A percentile compares a stretch with the other conserved stretches of the same genome.
These are phyloP conservation scores for Myrica gale DNA, from an alignment of 306 rosid genomes.

Conservation along the genomic window DNA sequence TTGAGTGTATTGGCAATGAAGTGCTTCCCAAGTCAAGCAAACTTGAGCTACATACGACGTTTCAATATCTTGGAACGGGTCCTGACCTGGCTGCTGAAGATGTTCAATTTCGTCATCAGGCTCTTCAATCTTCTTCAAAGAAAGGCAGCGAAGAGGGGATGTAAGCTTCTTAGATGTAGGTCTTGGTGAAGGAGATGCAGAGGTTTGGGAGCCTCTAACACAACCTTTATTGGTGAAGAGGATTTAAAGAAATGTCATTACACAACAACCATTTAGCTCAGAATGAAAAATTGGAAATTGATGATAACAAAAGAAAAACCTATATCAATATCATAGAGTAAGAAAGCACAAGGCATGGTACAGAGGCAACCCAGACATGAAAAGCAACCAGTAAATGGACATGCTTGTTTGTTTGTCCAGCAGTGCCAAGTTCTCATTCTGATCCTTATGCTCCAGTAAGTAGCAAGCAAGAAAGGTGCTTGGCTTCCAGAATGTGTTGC, in stretches of 20 bases:
- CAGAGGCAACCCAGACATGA: not conserved
- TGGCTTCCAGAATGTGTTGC: not conserved
- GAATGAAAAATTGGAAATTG: conserved; percentile 12
- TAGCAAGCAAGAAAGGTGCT: not conserved
- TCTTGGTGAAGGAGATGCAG: conserved; percentile 69
- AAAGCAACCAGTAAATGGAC: conserved; percentile 1
- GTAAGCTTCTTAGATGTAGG: conserved; percentile 77
- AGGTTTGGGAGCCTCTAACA: conserved; percentile 47
- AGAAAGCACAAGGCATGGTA: not conserved
- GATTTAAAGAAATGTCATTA: conserved; percentile 5
- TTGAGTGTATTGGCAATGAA: conserved; percentile 91
- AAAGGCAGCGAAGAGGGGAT: conserved; percentile 88
- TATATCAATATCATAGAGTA: not conserved
- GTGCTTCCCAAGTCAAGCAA: conserved; percentile 95
- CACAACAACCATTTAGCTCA: conserved; percentile 2
- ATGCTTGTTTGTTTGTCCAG: not conserved
- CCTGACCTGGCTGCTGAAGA: conserved; percentile 59
- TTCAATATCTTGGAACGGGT: conserved; percentile 68
- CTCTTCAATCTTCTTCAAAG: conserved; percentile 76
- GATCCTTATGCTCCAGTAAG: not conserved
- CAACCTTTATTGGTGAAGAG: conserved; percentile 17
- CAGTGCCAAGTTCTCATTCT: not conserved
- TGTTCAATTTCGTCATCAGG: conserved; percentile 74
- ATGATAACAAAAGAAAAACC: not conserved
- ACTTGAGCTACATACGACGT: conserved; percentile 91